Conservation (phyloP, 2,329 filamentous ascomycete genomes). For the Passalora sequoiae region DNA sequence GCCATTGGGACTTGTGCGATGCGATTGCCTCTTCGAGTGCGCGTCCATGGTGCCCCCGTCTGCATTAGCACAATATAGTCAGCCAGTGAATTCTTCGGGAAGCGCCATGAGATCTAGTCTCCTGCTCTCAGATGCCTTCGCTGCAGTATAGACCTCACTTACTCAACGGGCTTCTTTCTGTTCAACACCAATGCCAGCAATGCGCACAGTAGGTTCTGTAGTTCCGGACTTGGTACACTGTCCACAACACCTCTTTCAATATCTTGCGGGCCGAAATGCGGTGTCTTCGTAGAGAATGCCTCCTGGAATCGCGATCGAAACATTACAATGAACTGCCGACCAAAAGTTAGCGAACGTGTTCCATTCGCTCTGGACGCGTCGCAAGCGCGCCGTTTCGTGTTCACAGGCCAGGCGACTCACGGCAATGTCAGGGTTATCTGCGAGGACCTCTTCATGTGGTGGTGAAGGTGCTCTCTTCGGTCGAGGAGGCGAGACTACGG, state of each 20-base stretch:
- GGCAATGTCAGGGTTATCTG: constrained; percentile 86
- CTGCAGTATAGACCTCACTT: constrained; percentile 47
- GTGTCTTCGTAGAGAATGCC: constrained; percentile 77
- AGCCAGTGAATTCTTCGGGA: no score
- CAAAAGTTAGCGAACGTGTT: constrained; percentile 40
- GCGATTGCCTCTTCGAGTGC: constrained; percentile 90
- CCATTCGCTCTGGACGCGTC: constrained; percentile 21
- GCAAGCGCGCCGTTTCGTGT: constrained; percentile 29
- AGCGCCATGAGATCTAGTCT: no score
- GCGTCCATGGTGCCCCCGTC: constrained; percentile 84
- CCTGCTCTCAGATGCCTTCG: no score
- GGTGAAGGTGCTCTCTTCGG: constrained; percentile 78
- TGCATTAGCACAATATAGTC: constrained; percentile 42
- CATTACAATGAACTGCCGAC: constrained; percentile 87
- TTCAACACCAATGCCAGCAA: constrained; percentile 84
- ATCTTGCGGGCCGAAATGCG: constrained; percentile 91
- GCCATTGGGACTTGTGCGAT: constrained; percentile 83
- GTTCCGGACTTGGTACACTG: constrained; percentile 70
- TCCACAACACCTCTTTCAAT: constrained; percentile 82
- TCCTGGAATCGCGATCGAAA: constrained; percentile 92
- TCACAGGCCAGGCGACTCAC: constrained; percentile 54
- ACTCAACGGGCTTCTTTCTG: constrained; percentile 98
- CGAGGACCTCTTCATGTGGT: constrained; percentile 81
- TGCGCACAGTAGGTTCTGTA: constrained; percentile 84
- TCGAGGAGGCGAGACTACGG: constrained; percentile 32